These are phyloP conservation scores for Cercospora sojina DNA, from an alignment of 2,329 filamentous ascomycete genomes.

Conservation along the genomic window DNA sequence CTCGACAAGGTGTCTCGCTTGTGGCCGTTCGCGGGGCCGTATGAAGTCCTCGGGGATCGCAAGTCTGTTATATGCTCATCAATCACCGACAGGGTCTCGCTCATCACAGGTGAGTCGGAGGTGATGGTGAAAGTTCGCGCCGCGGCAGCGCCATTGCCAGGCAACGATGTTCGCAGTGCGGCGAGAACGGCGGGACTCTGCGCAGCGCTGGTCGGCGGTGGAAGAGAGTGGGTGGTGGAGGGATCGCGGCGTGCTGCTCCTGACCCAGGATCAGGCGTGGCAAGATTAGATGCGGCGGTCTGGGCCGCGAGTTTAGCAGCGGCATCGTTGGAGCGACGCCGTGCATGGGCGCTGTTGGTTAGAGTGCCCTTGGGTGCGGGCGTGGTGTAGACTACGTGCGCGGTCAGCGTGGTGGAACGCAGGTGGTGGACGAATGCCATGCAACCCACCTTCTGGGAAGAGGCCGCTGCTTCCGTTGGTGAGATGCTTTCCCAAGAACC, in stretches of 20 bases:
- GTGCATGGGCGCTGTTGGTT: constrained; percentile 22
- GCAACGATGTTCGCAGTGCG: constrained; percentile 28
- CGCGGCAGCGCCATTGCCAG: constrained; percentile 14
- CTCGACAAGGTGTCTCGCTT: constrained; percentile 59
- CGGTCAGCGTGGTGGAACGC: constrained; percentile 18
- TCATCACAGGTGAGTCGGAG: constrained; percentile 68
- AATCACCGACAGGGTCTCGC: constrained; percentile 92
- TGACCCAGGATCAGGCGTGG: constrained; percentile 11
- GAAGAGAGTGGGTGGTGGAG: constrained; percentile 18
- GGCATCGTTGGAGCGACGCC: constrained; percentile 19
- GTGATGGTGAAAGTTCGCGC: constrained; percentile 26
- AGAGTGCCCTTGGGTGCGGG: constrained; percentile 40
- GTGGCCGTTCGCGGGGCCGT: constrained; percentile 42
- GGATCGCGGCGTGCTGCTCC: constrained; percentile 12
- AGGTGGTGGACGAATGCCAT: not conserved
- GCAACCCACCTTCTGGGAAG: constrained; percentile 72
- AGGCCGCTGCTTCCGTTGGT: constrained; percentile 72
- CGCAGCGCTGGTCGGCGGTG: constrained; percentile 11
- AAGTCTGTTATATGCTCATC: constrained; percentile 95
- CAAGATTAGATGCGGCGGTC: constrained; percentile 18
- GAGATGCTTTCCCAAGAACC: constrained; percentile 73
- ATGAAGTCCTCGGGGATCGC: constrained; percentile 51
- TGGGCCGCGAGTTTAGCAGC: constrained; percentile 23
- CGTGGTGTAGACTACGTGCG: constrained; percentile 41
- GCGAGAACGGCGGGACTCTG: constrained; percentile 23